A percentile compares a stretch with the other conserved stretches of the same genome.
phyloP scores from a whole-genome alignment of 331 rosid species.

The Pyracantha coccinea region DNA sequence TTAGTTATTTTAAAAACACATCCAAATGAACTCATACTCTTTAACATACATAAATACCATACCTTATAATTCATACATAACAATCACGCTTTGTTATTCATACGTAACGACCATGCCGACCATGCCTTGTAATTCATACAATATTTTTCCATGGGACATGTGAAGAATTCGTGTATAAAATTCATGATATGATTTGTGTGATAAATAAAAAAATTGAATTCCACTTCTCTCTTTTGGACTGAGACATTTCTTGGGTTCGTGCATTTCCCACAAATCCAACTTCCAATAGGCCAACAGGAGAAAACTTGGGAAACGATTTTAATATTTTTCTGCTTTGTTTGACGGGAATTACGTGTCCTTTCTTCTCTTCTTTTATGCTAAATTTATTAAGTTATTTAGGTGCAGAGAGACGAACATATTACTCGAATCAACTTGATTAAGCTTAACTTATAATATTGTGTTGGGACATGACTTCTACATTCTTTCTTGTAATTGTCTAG shows the following conservation, averaged over 20 bases:
- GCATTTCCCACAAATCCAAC: background rate
- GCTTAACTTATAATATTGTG: too few species aligned
- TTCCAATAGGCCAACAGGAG: background rate
- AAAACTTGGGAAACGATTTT: background rate
- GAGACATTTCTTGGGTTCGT: background rate
- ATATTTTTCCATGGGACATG: background rate
- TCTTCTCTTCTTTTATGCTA: too few species aligned
- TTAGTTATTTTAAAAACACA: too few species aligned
- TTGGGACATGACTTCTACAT: background rate
- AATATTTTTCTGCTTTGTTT: background rate
- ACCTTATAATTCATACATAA: too few species aligned
- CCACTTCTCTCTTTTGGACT: background rate
- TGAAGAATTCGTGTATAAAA: background rate
- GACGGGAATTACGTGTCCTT: too few species aligned
- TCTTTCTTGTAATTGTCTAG: background rate
- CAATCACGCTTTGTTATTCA: too few species aligned
- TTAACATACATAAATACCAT: too few species aligned
- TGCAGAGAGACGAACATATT: too few species aligned
- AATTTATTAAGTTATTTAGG: too few species aligned
- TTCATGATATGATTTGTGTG: background rate
- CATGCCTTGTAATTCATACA: too few species aligned
- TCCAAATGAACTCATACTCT: too few species aligned
- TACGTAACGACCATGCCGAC: too few species aligned
- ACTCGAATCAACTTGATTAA: accelerated
- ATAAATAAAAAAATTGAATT: background rate